Evolutionary conservation across 2,329 filamentous ascomycete genomes (phyloP).

Genomic region (Dendryphion nanum): DNA sequence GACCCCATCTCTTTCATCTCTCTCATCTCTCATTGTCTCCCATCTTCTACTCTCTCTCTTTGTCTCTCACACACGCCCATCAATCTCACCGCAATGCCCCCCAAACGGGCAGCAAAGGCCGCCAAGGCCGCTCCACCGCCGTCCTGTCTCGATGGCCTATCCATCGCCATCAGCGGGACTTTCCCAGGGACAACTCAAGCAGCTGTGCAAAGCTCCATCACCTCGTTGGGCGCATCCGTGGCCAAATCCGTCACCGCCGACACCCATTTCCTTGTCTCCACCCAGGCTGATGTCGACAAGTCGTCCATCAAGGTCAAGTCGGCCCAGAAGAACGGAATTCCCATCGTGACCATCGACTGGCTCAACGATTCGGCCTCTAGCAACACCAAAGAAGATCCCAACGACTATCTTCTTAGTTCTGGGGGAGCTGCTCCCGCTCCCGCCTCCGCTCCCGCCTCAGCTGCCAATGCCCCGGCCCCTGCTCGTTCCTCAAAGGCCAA

Average conservation of each 20-base stretch:
- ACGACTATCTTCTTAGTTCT: not conserved
- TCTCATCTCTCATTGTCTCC: not conserved
- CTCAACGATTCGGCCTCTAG: slow-evolving; percentile 54
- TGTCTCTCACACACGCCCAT: not conserved
- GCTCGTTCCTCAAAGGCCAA: slow-evolving; percentile 32
- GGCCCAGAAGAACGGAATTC: slow-evolving; percentile 48
- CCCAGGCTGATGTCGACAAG: slow-evolving; percentile 52
- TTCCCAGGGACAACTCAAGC: slow-evolving; percentile 56
- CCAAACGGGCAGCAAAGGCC: slow-evolving; percentile 21
- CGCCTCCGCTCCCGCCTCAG: too few relatives aligned
- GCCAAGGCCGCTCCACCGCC: slow-evolving; percentile 19
- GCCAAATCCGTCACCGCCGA: slow-evolving; percentile 49
- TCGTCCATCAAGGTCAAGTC: slow-evolving; percentile 53
- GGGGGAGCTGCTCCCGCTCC: too few relatives aligned
- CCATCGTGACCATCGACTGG: slow-evolving; percentile 62
- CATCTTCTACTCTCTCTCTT: not conserved
- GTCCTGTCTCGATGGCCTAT: slow-evolving; percentile 50
- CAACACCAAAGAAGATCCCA: slow-evolving; percentile 36
- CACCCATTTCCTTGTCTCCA: slow-evolving; percentile 59
- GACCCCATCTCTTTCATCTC: not conserved
- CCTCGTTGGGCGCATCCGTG: slow-evolving; percentile 50
- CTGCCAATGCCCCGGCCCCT: slow-evolving; percentile 24
- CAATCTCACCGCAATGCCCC: slow-evolving; percentile 1
- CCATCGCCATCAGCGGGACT: slow-evolving; percentile 60
- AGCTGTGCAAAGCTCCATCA: slow-evolving; percentile 48